Evolutionary conservation across 768 basidiomycete species (phyloP).

Genomic region (Phaeolepiota aurea): DNA sequence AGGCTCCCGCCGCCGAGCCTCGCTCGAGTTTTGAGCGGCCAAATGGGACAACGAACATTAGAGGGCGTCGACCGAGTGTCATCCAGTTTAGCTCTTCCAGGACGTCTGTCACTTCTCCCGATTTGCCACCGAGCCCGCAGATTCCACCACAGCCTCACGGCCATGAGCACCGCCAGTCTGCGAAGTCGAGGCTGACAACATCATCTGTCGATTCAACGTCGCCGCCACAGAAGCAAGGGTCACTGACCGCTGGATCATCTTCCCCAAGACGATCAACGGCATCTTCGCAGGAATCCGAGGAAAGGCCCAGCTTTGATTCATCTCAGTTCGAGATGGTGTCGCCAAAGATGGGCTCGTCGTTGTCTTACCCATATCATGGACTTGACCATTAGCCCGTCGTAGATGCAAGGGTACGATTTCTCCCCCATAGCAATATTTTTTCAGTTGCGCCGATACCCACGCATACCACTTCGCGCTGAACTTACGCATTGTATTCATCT

Average conservation of each 20-base stretch:
- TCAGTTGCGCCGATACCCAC: too few relatives aligned
- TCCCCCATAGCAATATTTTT: too few relatives aligned
- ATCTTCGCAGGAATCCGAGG: conserved; percentile 28
- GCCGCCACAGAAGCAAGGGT: conserved; percentile 14
- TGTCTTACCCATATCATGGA: conserved; percentile 52
- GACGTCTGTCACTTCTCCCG: conserved; percentile 23
- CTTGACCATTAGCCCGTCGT: conserved; percentile 41
- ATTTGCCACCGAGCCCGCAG: conserved; percentile 58
- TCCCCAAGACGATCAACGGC: conserved; percentile 28
- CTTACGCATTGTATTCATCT: too few relatives aligned
- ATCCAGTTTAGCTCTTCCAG: conserved; percentile 34
- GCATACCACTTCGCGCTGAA: too few relatives aligned
- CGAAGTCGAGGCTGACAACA: conserved; percentile 22
- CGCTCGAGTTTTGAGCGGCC: conserved; percentile 31
- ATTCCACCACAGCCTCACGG: conserved; percentile 43
- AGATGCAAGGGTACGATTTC: too few relatives aligned
- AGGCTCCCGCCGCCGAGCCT: conserved; percentile 13
- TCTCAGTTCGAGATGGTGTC: conserved; percentile 64
- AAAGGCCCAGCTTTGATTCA: conserved; percentile 49
- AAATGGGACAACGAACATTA: conserved; percentile 9
- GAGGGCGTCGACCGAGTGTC: conserved; percentile 38
- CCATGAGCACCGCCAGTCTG: conserved; percentile 18
- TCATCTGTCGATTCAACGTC: conserved; percentile 26
- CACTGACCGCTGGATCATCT: conserved; percentile 15
- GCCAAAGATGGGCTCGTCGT: conserved; percentile 32